phyloP scores from a whole-genome alignment of 257 asterid genomes.

The Nicotiana tabacum region DNA sequence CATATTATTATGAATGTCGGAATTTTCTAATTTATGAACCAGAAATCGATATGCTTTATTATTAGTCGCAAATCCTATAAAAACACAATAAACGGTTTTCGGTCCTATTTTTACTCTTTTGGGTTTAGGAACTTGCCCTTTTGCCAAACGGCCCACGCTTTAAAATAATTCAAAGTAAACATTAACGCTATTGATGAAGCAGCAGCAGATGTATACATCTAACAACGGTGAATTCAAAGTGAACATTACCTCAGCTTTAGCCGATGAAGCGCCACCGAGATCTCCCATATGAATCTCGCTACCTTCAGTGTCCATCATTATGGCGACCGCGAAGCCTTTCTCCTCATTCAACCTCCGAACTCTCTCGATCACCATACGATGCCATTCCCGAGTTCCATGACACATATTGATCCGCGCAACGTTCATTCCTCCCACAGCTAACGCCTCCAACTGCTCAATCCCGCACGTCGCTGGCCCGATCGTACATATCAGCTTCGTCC shows the following conservation, averaged over 20 bases:
- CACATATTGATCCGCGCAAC: constrained; percentile 97
- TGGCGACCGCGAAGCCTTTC: constrained; percentile 91
- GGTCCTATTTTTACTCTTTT: no score
- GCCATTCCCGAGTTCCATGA: constrained; percentile 99
- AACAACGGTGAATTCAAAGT: no score
- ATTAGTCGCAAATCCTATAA: no score
- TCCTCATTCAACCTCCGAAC: constrained; percentile 92
- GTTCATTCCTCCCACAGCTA: constrained; percentile 97
- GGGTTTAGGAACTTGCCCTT: no score
- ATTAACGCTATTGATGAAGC: no score
- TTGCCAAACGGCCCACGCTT: no score
- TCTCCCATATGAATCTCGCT: constrained; percentile 99
- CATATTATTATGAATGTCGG: no score
- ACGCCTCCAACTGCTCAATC: constrained; percentile 85
- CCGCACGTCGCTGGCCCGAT: constrained; percentile 81
- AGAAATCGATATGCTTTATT: no score
- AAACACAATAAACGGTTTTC: no score
- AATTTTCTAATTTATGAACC: no score
- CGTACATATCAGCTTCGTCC: constrained; percentile 89
- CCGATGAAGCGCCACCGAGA: constrained; percentile 89
- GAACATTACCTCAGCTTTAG: constrained; percentile 74
- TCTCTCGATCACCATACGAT: constrained; percentile 68
- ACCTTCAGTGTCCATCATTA: constrained; percentile 99
- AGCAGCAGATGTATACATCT: no score
- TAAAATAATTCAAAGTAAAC: no score